A percentile compares a stretch with the other conserved stretches of the same genome.
Conservation (phyloP, 2,329 filamentous ascomycete species). For the Xylaria sp. region DNA sequence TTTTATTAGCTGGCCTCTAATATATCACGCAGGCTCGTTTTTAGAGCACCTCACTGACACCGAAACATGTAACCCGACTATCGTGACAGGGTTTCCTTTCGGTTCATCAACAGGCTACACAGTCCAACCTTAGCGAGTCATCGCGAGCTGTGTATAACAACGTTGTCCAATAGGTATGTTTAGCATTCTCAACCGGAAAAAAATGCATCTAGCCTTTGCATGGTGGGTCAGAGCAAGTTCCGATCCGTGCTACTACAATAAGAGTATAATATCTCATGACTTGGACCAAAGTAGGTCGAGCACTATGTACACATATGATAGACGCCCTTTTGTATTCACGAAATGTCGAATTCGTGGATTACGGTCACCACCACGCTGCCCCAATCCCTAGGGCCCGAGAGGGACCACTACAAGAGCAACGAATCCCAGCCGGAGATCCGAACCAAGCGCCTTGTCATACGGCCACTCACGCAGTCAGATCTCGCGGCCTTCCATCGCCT, state of each 20-base stretch:
- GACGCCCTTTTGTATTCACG: not conserved
- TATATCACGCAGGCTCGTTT: too few species aligned
- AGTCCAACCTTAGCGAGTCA: not conserved
- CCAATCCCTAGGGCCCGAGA: not conserved
- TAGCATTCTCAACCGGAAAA: not conserved
- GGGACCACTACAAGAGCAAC: not conserved
- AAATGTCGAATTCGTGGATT: constrained; percentile 17
- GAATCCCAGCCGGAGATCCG: constrained; percentile 1
- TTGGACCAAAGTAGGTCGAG: not conserved
- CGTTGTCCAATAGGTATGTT: not conserved
- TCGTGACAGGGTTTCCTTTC: not conserved
- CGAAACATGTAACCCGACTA: too few species aligned
- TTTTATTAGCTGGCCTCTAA: too few species aligned
- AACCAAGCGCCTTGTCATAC: constrained; percentile 17
- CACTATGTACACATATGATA: not conserved
- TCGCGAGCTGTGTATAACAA: not conserved
- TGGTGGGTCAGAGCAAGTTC: not conserved
- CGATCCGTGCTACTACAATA: not conserved
- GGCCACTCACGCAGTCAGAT: constrained; percentile 6
- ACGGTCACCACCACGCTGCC: constrained; percentile 22
- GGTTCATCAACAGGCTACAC: not conserved
- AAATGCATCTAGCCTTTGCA: not conserved
- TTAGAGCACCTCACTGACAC: too few species aligned
- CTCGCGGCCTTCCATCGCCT: constrained; percentile 13
- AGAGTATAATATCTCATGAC: not conserved